Evolutionary conservation across 495 filamentous ascomycete genomes (phyloP), one percentile per base, ranked within the genome.

Genomic region (Xylaria sp.): DNA sequence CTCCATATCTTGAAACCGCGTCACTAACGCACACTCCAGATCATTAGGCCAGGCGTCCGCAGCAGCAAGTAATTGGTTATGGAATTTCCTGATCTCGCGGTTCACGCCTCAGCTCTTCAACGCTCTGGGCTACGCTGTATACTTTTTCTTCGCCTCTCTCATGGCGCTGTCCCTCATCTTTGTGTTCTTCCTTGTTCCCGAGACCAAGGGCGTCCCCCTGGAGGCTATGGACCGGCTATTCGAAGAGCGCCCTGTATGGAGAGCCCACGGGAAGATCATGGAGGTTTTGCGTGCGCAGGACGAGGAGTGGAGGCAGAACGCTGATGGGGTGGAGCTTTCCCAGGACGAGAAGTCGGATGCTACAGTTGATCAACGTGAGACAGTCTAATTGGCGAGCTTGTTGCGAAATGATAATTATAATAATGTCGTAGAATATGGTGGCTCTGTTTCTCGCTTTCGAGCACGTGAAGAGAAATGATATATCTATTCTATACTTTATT

Each of bases 71-170:
- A 92, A 93, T 82, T 93, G 91, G 91, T 86, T 93, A 62, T 92
- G 87, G 86, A 92, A 93, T 82, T 93, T 93, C 81, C 86, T 93
- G 73, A 83, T 93, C 72, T 87, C 86, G 1, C 86, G 91, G 35
- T 93, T 92, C 80, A 93, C 91, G 5, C 89, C 90, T 26, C 90
- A 94, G 75, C 93, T 93, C 90, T 93, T 94, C 80, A 78, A 86
- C 48, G 82, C 81, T 46, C 91, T 93, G 86, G 84, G 83, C 40
- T 92, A 91, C 74, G 92, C 90, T 26, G 91, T 93, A 4, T 94
- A 92, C 81, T 92, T 93, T 79, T 93, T 93, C 84, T 94, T 94
- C 73, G 90, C 90, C 2, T 86, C 86, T 3, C 80, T 93, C 72
- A 92, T 93, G 89, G 82, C 92, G 15, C 73, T 88, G 15, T 90